Conservation (phyloP, 306 rosid genomes). For the Castanopsis chinensis region DNA sequence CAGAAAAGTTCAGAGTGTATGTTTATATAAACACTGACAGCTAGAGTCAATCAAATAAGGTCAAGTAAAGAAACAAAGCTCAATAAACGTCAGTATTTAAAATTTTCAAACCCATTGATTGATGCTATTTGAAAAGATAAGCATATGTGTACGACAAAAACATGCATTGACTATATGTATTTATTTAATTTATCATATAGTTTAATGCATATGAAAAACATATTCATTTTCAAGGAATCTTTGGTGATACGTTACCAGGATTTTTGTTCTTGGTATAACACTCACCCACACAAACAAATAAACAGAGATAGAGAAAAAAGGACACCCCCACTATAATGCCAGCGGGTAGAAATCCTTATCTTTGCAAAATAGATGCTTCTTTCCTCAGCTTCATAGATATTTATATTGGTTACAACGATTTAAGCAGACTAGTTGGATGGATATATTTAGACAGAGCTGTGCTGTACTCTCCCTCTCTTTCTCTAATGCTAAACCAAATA, state of each 20-base stretch:
- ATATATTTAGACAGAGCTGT: neutral
- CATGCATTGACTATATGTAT: neutral
- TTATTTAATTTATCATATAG: neutral
- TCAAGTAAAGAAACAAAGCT: neutral
- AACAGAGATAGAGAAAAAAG: too few relatives aligned
- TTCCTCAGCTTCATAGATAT: neutral
- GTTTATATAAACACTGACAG: neutral
- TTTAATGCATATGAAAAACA: neutral
- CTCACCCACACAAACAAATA: too few relatives aligned
- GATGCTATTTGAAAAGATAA: neutral
- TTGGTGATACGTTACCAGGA: neutral
- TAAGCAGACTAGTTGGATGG: neutral
- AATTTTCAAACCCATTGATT: neutral
- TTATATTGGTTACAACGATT: neutral
- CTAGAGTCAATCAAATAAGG: constrained; percentile 2
- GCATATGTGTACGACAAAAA: neutral
- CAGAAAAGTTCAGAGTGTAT: neutral
- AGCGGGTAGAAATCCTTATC: too few relatives aligned
- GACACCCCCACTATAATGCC: too few relatives aligned
- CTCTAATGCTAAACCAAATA: too few relatives aligned
- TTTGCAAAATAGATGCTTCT: too few relatives aligned
- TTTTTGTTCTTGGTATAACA: neutral
- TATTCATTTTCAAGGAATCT: neutral
- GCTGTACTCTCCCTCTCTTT: neutral
- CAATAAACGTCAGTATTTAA: neutral